Evolutionary conservation across 169 alveolate species (phyloP).

Genomic region (Perkinsus marinus): DNA sequence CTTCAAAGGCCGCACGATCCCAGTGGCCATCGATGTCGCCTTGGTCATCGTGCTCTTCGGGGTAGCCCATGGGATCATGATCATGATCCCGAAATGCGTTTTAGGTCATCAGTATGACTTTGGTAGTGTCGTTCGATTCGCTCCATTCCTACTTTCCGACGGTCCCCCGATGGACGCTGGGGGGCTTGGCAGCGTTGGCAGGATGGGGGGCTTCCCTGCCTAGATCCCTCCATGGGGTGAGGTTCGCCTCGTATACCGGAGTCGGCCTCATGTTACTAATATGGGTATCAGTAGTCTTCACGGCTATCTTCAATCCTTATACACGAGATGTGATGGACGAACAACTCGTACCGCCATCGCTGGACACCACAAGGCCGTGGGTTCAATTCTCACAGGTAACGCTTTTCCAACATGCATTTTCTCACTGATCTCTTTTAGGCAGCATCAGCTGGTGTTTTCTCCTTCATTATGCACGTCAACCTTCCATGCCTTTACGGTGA

Average conservation of each 20-base stretch:
- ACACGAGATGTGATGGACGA: not conserved
- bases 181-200: not conserved
- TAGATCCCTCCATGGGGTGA: not conserved
- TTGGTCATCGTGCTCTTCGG: not conserved
- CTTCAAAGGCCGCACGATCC: not conserved
- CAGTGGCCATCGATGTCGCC: not conserved
- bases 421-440: not conserved
- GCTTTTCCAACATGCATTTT: not conserved
- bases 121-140: not conserved
- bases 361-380: not conserved
- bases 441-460: not conserved
- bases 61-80: too few species aligned
- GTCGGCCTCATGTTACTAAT: not conserved
- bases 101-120: not conserved
- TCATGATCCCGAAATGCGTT: too few species aligned
- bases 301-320: not conserved
- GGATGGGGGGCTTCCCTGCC: not conserved
- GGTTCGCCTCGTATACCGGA: not conserved
- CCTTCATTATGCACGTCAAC: not conserved
- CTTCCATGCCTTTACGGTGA: not conserved
- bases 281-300: not conserved
- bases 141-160: not conserved
- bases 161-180: not conserved
- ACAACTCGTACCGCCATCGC: not conserved
- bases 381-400: not conserved